These are phyloP conservation scores for Volvox reticuliferus DNA, from an alignment of 139 green algal genomes.

Conservation along the genomic window DNA sequence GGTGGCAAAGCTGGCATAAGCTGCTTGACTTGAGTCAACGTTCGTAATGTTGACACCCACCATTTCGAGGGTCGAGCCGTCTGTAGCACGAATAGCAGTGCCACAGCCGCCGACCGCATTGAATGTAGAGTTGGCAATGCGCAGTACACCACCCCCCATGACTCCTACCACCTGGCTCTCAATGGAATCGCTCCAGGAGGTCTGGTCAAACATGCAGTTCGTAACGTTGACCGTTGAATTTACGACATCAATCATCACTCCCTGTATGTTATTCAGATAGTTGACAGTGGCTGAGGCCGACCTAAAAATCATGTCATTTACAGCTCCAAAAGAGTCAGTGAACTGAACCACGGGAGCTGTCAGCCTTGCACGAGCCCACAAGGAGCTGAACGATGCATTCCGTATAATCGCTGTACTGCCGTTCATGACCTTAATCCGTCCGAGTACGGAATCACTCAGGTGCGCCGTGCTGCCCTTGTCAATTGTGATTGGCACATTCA, in stretches of 20 bases:
- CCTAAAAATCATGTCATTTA: too few relatives aligned
- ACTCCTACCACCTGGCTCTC: conserved; percentile 2
- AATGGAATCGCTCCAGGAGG: not conserved
- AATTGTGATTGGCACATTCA: not conserved
- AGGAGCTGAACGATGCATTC: not conserved
- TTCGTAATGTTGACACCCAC: not conserved
- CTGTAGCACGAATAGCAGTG: not conserved
- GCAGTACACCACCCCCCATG: not conserved
- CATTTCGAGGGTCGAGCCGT: not conserved
- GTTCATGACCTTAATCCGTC: not conserved
- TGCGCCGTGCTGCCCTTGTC: not conserved
- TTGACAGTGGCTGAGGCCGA: too few relatives aligned
- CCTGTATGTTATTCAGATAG: too few relatives aligned
- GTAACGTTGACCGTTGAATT: not conserved
- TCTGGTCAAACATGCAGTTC: not conserved
- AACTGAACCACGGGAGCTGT: not conserved
- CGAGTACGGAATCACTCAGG: not conserved
- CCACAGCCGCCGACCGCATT: not conserved
- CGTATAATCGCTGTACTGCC: not conserved
- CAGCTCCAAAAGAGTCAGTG: not conserved
- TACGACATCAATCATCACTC: not conserved
- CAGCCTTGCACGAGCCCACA: not conserved
- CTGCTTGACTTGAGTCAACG: not conserved
- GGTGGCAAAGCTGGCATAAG: not conserved
- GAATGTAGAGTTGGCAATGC: not conserved